These are phyloP conservation scores for Hortiboletus campestris DNA, from an alignment of 768 basidiomycete species.

Conservation along the genomic window DNA sequence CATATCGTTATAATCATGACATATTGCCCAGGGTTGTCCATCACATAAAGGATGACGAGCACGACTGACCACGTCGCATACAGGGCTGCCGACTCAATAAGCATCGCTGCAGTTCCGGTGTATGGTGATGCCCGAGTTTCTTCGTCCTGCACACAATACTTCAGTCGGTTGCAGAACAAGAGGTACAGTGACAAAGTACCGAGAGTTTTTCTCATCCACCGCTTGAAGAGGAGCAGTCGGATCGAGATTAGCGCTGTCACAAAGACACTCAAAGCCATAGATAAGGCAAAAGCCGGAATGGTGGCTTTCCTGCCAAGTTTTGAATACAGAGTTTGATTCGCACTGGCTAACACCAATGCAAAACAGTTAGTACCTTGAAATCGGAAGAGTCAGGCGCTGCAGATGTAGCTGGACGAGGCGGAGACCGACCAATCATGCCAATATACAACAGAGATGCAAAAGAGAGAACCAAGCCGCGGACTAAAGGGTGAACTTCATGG, in stretches of 20 bases:
- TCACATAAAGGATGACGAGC: not conserved
- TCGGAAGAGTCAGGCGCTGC: not conserved
- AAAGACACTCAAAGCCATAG: not conserved
- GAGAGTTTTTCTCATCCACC: not conserved
- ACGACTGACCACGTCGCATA: not conserved
- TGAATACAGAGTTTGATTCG: not conserved
- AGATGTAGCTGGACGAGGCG: not conserved
- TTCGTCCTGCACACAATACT: not conserved
- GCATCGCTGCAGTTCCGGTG: not conserved
- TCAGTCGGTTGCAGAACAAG: not conserved
- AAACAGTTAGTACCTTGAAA: not conserved
- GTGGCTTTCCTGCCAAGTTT: not conserved
- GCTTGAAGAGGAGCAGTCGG: not conserved
- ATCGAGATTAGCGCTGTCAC: not conserved
- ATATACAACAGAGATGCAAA: not conserved
- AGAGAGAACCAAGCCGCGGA: not conserved
- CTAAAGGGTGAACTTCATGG: not conserved
- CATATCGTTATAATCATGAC: too few species aligned
- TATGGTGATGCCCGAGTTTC: not conserved
- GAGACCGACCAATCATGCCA: not conserved
- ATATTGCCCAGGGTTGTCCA: too few species aligned
- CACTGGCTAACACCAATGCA: not conserved
- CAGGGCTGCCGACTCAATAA: not conserved
- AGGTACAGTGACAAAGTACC: not conserved
- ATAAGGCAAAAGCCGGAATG: not conserved